These are phyloP conservation scores for Lachancea thermotolerans DNA, from an alignment of 805 yeast genomes.

Conservation along the genomic window DNA sequence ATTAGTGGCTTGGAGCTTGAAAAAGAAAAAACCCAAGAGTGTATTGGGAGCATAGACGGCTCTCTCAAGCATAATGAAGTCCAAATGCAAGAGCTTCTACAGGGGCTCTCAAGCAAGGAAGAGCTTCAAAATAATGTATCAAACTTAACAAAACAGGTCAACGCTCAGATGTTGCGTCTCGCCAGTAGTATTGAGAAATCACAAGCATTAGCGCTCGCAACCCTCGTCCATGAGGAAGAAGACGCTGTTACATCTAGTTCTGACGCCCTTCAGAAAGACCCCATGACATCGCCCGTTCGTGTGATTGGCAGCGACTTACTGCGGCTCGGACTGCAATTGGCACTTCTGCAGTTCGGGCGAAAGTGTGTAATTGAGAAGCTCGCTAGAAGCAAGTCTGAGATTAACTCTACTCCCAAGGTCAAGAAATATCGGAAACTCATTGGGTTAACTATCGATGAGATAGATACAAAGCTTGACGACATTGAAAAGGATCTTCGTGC, in stretches of 20 bases:
- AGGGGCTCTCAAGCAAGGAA: conserved; percentile 1
- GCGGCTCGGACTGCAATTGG: conserved; percentile 37
- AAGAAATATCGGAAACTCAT: conserved; percentile 74
- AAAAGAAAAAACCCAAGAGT: conserved; percentile 10
- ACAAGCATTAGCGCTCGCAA: conserved; percentile 56
- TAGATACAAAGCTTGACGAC: conserved; percentile 76
- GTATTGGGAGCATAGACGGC: conserved; percentile 10
- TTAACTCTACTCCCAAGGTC: conserved; percentile 49
- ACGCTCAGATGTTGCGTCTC: conserved; percentile 2
- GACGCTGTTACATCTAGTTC: conserved; percentile 11
- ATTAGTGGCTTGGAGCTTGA: conserved; percentile 13
- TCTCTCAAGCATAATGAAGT: conserved; percentile 8
- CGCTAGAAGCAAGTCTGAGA: conserved; percentile 41
- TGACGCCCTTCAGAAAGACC: conserved; percentile 9
- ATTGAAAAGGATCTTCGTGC: conserved; percentile 43
- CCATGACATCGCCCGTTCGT: conserved; percentile 7
- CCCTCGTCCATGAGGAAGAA: conserved; percentile 52
- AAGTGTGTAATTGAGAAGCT: conserved; percentile 40
- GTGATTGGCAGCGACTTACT: conserved; percentile 15
- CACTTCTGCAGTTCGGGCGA: conserved; percentile 49
- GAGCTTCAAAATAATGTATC: conserved; percentile 2
- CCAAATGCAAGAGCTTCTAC: conserved; percentile 12
- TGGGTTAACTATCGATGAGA: conserved; percentile 71
- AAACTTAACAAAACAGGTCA: conserved; percentile 1
- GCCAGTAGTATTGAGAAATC: conserved; percentile 46